phyloP scores from a whole-genome alignment of 257 asterid species.

The Plantago ovata region DNA sequence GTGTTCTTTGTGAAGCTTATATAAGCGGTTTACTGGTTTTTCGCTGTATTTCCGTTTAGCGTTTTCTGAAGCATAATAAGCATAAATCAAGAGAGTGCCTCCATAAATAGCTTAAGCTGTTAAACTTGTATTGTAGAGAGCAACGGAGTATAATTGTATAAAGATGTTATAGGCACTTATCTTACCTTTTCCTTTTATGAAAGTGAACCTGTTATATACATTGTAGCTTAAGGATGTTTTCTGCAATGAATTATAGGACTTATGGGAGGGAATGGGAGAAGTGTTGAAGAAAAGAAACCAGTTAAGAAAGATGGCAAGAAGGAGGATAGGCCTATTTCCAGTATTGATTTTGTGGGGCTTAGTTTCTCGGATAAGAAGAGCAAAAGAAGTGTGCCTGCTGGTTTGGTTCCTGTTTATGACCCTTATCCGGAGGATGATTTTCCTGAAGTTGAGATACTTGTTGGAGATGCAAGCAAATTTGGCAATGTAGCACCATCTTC shows the following conservation, averaged over 20 bases:
- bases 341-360: conserved; percentile 83
- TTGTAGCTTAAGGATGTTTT: conserved; percentile 12
- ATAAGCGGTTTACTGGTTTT: no score
- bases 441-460: conserved; percentile 78
- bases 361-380: conserved; percentile 74
- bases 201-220: conserved; percentile 6
- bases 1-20: no score
- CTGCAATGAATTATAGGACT: conserved; percentile 33
- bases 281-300: conserved; percentile 23
- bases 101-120: conserved; percentile 16
- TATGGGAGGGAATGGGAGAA: conserved; percentile 28
- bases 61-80: no score
- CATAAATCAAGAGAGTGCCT: no score
- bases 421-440: conserved; percentile 53
- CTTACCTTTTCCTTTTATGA: no score
- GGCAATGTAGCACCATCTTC: conserved; percentile 31
- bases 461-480: conserved; percentile 72
- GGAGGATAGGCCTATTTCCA: no score
- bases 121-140: conserved; percentile 51
- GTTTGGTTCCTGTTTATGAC: conserved; percentile 59
- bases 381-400: conserved; percentile 70
- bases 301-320: conserved; percentile 31
- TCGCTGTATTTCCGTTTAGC: no score
- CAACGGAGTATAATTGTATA: conserved; percentile 50
- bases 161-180: conserved; percentile 28